phyloP scores from a whole-genome alignment of 176 grass and related monocot genomes.

The Triticum timopheevii region DNA sequence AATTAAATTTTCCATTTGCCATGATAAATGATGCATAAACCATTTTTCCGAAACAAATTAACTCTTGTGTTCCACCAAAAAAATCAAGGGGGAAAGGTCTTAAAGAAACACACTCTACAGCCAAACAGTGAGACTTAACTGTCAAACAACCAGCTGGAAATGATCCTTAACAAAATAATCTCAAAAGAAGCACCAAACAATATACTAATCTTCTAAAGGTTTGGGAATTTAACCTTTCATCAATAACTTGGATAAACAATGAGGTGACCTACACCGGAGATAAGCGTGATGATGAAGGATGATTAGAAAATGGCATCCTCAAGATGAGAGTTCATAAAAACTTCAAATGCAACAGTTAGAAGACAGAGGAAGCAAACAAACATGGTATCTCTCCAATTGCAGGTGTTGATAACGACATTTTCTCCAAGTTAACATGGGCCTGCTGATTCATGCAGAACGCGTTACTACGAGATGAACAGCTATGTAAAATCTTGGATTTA shows the following conservation, averaged over 20 bases:
- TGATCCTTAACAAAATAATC: constrained; percentile 38
- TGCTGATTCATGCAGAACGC: constrained; percentile 97
- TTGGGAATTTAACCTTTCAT: constrained; percentile 86
- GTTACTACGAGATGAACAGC: constrained; percentile 71
- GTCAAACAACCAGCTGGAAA: constrained; percentile 26
- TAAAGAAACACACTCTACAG: constrained; percentile 23
- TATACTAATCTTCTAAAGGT: constrained; percentile 59
- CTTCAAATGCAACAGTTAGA: constrained; percentile 58
- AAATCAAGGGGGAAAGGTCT: constrained; percentile 7
- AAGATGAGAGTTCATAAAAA: constrained; percentile 65
- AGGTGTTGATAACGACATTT: constrained; percentile 91
- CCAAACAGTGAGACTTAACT: constrained; percentile 28
- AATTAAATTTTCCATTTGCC: constrained; percentile 11
- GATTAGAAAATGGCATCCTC: constrained; percentile 73
- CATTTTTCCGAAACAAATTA: constrained; percentile 25
- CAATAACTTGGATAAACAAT: constrained; percentile 77
- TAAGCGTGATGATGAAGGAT: constrained; percentile 46
- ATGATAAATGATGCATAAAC: constrained; percentile 35
- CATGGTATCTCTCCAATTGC: constrained; percentile 92
- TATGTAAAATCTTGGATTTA: constrained; percentile 70
- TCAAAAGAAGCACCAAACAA: constrained; percentile 45
- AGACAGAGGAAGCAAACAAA: constrained; percentile 91
- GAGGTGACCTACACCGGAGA: constrained; percentile 74
- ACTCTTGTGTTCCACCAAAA: constrained; percentile 20
- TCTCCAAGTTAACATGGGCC: constrained; percentile 92